Percentiles rank a stretch among this genome's conserved stretches.
Evolutionary conservation across 306 rosid genomes (phyloP).

Genomic region (Inga laurina): DNA sequence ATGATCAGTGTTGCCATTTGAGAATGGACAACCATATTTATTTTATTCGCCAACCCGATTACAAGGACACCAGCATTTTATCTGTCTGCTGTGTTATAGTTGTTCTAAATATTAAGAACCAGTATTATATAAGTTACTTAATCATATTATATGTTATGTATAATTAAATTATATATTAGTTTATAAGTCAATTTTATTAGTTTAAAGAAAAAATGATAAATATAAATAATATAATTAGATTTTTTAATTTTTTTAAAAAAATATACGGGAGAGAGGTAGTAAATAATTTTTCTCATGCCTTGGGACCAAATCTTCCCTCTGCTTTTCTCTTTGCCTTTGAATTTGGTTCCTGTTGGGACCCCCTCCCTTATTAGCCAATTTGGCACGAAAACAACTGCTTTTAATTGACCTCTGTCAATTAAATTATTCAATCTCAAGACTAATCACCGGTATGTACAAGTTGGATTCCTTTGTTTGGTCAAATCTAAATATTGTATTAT

Average conservation of each 20-base stretch:
- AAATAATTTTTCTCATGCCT: background rate
- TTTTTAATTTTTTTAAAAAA: no score
- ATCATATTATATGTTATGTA: no score
- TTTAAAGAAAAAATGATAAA: no score
- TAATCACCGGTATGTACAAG: background rate
- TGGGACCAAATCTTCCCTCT: conserved; percentile 38
- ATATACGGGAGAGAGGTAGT: no score
- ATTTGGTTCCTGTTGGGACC: conserved; percentile 34
- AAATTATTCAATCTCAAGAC: background rate
- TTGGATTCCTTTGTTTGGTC: background rate
- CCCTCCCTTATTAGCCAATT: conserved; percentile 19
- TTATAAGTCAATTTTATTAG: no score
- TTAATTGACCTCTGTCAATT: conserved; percentile 27
- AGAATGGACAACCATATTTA: conserved; percentile 58
- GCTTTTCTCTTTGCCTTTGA: conserved; percentile 26
- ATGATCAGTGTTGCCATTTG: conserved; percentile 47
- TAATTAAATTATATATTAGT: no score
- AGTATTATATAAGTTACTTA: background rate
- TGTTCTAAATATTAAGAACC: no score
- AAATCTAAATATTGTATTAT: background rate
- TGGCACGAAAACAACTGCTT: conserved; percentile 29
- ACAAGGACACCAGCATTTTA: conserved; percentile 53
- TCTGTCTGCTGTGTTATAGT: conserved; percentile 20
- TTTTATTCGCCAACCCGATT: conserved; percentile 57
- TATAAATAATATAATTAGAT: no score